Percentiles rank a stretch among this genome's conserved stretches.
phyloP scores from a whole-genome alignment of 108 stramenopile species.

The Nitzschia sp. region DNA sequence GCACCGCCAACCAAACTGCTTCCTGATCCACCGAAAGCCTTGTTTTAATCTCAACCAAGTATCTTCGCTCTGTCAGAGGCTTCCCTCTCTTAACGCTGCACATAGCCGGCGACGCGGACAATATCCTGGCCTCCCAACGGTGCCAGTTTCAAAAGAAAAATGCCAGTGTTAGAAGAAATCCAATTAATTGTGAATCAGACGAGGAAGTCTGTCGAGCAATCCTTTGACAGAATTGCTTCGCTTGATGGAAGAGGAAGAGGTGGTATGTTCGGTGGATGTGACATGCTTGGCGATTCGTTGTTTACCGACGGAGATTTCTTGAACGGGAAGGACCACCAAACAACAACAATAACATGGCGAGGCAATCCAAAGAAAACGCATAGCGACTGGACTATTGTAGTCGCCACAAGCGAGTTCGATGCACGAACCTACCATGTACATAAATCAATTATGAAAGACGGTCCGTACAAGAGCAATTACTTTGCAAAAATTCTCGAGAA shows the following conservation, averaged over 20 bases:
- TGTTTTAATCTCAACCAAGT: too few species aligned
- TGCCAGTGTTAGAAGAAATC: too few species aligned
- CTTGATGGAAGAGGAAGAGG: background rate
- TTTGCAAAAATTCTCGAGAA: conserved; percentile 34
- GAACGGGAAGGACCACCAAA: conserved; percentile 22
- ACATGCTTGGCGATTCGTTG: too few species aligned
- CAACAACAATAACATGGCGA: conserved; percentile 32
- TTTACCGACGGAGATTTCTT: too few species aligned
- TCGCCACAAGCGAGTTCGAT: conserved; percentile 43
- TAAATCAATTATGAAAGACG: conserved; percentile 35
- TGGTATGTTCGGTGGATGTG: background rate
- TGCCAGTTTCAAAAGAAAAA: too few species aligned
- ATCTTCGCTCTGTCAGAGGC: too few species aligned
- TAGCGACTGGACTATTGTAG: conserved; percentile 51
- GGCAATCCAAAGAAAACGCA: conserved; percentile 36
- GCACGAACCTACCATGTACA: conserved; percentile 51
- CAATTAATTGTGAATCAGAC: background rate
- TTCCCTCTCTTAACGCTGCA: too few species aligned
- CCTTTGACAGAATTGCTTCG: background rate
- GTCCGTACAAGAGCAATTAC: conserved; percentile 35
- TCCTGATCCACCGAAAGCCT: too few species aligned
- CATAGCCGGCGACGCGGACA: too few species aligned
- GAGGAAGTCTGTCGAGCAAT: background rate
- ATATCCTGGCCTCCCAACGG: too few species aligned
- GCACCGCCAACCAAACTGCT: too few species aligned